Evolutionary conservation across 2,329 filamentous ascomycete genomes (phyloP).

Genomic region (Fonsecaea erecta): DNA sequence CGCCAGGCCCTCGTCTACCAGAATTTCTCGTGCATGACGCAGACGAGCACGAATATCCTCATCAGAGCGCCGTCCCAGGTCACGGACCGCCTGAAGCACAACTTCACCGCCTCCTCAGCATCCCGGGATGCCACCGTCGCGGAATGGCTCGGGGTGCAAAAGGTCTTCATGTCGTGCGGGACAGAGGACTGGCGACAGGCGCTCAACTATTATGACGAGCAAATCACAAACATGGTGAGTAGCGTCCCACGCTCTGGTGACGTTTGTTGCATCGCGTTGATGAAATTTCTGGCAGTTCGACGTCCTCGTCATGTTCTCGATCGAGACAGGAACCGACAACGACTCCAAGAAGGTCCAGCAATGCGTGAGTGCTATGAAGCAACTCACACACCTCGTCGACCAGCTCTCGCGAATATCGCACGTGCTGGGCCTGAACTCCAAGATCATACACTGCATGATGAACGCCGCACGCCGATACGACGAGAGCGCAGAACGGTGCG

Average conservation of each 20-base stretch:
- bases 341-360: conserved; percentile 10
- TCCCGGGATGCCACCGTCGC: not conserved
- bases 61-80: conserved; percentile 5
- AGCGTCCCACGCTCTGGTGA: not conserved
- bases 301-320: conserved; percentile 5
- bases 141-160: conserved; percentile 3
- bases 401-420: conserved; percentile 1
- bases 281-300: not conserved
- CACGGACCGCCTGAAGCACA: not conserved
- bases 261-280: not conserved
- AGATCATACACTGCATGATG: conserved; percentile 1
- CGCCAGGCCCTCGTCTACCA: conserved; percentile 6
- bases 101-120: not conserved
- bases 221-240: conserved; percentile 6
- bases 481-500: not conserved
- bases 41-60: conserved; percentile 1
- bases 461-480: not conserved
- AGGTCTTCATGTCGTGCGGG: not conserved
- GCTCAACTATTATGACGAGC: conserved; percentile 5
- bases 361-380: conserved; percentile 1
- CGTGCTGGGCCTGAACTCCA: conserved; percentile 1
- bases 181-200: conserved; percentile 6
- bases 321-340: not conserved
- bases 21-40: conserved; percentile 6
- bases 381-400: conserved; percentile 8